phyloP scores from a whole-genome alignment of 2,329 filamentous ascomycete species.

The Dothistroma pini region DNA sequence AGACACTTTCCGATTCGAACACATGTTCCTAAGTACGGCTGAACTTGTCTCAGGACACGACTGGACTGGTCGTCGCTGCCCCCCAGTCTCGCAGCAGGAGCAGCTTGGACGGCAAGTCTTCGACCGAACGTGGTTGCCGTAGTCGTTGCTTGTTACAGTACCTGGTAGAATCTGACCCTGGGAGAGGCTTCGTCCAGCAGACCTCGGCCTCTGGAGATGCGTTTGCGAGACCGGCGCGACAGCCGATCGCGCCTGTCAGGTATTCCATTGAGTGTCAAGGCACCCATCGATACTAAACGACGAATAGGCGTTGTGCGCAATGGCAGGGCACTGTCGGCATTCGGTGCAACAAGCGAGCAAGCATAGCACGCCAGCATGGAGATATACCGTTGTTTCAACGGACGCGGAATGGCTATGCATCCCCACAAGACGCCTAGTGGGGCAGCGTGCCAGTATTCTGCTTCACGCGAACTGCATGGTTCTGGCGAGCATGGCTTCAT shows the following conservation, averaged over 20 bases:
- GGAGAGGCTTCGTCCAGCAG: not conserved
- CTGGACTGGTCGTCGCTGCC: not conserved
- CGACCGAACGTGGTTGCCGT: not conserved
- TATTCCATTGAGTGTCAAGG: not conserved
- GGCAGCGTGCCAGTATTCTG: not conserved
- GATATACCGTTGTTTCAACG: not conserved
- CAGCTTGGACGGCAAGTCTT: not conserved
- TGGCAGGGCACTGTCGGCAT: not conserved
- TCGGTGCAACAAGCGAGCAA: not conserved
- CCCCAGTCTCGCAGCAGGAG: not conserved
- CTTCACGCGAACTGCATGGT: not conserved
- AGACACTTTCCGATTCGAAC: not conserved
- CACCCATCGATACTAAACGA: not conserved
- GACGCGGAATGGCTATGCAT: not conserved
- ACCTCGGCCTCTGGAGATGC: not conserved
- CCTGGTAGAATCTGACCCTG: not conserved
- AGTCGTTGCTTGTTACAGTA: not conserved
- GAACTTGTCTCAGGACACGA: conserved; percentile 1
- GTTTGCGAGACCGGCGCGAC: not conserved
- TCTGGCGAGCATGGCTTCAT: not conserved
- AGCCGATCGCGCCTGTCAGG: not conserved
- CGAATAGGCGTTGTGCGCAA: not conserved
- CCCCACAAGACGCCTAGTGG: not conserved
- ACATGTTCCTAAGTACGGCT: not conserved
- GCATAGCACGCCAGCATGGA: not conserved